Percentiles rank a stretch among this genome's conserved stretches.
Evolutionary conservation across 2,329 filamentous ascomycete species (phyloP).

Genomic region (Penicillium olsonii): DNA sequence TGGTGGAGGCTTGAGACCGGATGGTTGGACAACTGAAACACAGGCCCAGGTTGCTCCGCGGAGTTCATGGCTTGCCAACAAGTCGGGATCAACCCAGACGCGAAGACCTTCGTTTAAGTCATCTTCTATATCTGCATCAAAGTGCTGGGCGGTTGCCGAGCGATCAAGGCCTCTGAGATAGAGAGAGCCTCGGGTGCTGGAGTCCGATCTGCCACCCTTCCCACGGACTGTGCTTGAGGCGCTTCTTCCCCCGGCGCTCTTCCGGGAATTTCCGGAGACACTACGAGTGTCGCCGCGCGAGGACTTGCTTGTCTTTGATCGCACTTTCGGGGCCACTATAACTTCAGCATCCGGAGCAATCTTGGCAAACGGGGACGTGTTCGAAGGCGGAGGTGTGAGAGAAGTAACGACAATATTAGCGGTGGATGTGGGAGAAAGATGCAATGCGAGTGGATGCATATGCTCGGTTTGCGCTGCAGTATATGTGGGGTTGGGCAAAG

Average conservation of each 20-base stretch:
- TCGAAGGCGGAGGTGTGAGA: slow-evolving; percentile 71
- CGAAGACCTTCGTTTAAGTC: slow-evolving; percentile 63
- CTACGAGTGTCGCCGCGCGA: slow-evolving; percentile 74
- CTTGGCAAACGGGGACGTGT: slow-evolving; percentile 79
- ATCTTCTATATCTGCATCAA: slow-evolving; percentile 65
- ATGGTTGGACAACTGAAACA: slow-evolving; percentile 84
- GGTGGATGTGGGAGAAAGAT: slow-evolving; percentile 92
- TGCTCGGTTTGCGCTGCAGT: slow-evolving; percentile 54
- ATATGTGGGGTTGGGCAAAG: slow-evolving; percentile 81
- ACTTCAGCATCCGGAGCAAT: slow-evolving; percentile 93
- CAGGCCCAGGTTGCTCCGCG: slow-evolving; percentile 74
- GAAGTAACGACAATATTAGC: slow-evolving; percentile 87
- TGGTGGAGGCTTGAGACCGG: slow-evolving; percentile 69
- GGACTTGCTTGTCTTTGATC: slow-evolving; percentile 66
- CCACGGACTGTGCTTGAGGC: slow-evolving; percentile 69
- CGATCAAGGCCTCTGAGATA: slow-evolving; percentile 82
- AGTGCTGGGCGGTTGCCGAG: slow-evolving; percentile 70
- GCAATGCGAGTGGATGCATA: slow-evolving; percentile 81
- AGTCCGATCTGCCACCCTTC: slow-evolving; percentile 62
- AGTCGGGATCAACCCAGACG: slow-evolving; percentile 82
- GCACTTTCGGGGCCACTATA: slow-evolving; percentile 91
- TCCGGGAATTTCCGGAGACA: slow-evolving; percentile 75
- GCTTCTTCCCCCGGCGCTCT: slow-evolving; percentile 70
- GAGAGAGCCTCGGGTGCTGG: slow-evolving; percentile 54
- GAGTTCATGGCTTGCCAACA: slow-evolving; percentile 70